Base-by-base conservation (phyloP, 169 alveolate genomes). In the Plasmodium blacklocki region DNA sequence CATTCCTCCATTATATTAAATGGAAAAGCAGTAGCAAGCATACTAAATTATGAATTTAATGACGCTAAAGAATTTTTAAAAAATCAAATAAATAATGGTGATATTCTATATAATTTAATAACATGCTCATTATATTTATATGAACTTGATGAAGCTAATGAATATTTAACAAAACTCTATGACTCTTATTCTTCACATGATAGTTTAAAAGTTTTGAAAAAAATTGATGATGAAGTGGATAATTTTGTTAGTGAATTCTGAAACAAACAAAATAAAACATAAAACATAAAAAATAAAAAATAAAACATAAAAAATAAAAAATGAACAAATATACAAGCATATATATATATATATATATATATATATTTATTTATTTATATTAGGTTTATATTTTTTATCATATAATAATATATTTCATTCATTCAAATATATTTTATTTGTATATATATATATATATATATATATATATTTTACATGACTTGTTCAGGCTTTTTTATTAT, bases 21-120 rank as follows among this genome's bases (percentile, higher is more conserved):
- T 68, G 91, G 91, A 19, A 83, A 83, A 52, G 73, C 85, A 8
- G 85, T 83, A 29, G 54, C 91, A 9, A 83, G 26, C 71, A 67
- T 83, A 6, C 58, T 83, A 52, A 54, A 19, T 47, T 70, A 83
- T 73, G 91, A 83, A 49, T 83, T 68, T 49, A 67, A 67, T 56
- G 91, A 83, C 58, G 91, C 91, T 54, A 83, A 83, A 32, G 91
- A 83, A 60, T 47, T 52, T 47, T 83, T 83, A 49, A 60, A 47
- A 60, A 73, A 56, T 39, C 74, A 83, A 52, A 60, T 72, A 18
- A 15, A n/a, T 14, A 58, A 59, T 43, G 66, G 67, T 21, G 91
- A 83, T 49, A 62, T 45, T 19, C 14, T 83, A 21, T 63, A 68
- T 63, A 83, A 83, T 59, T 43, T 83, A 14, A 68, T 83, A 56